Evolutionary conservation across 495 filamentous ascomycete genomes (phyloP).

Genomic region (Daldinia caldariorum): DNA sequence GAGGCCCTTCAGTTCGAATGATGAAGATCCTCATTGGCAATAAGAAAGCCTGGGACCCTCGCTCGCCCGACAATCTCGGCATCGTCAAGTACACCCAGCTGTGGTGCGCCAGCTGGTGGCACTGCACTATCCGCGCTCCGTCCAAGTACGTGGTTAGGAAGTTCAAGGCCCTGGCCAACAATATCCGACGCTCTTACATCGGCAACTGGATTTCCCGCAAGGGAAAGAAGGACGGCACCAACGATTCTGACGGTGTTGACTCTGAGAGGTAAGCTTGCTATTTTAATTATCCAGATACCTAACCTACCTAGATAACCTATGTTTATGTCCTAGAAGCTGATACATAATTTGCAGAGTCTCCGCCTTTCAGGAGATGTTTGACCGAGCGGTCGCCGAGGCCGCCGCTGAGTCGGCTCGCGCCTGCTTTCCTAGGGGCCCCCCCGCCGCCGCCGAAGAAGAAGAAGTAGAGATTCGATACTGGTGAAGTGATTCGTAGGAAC

Average conservation of each 20-base stretch:
- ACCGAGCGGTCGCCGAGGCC: neutral
- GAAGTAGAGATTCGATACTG: neutral
- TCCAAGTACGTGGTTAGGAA: neutral
- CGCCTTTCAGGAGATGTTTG: neutral
- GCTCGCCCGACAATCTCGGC: neutral
- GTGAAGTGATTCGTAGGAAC: neutral
- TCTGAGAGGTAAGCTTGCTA: too few relatives aligned
- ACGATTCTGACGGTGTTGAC: too few relatives aligned
- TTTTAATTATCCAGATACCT: too few relatives aligned
- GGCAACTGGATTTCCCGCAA: too few relatives aligned
- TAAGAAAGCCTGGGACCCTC: neutral
- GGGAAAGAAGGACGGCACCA: too few relatives aligned
- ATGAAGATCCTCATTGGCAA: neutral
- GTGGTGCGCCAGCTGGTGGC: neutral
- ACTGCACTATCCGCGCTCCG: neutral
- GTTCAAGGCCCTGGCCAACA: neutral
- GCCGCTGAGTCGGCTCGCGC: neutral
- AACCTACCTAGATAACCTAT: too few relatives aligned
- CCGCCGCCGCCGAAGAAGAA: neutral
- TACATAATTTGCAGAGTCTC: neutral
- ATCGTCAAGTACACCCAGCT: neutral
- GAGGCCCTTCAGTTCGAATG: neutral
- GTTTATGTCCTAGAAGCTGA: neutral
- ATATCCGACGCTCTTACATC: neutral
- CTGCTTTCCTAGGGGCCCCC: neutral